Conservation (phyloP, 257 asterid species). For the Plectranthus barbatus region DNA sequence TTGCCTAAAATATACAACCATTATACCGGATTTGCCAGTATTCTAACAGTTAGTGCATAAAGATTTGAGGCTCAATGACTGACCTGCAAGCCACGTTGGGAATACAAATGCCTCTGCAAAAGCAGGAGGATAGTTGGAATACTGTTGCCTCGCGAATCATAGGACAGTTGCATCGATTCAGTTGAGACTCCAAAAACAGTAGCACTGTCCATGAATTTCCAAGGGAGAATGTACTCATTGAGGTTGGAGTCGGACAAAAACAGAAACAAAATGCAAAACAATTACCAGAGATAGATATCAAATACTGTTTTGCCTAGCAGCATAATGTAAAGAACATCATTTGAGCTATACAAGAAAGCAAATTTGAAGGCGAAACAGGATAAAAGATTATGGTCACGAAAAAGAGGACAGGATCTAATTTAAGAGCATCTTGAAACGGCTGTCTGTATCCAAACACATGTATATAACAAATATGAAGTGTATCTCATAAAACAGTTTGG, state of each 20-base stretch:
- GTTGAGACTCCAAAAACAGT: slow-evolving; percentile 99
- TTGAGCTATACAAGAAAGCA: neutral
- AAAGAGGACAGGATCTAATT: neutral
- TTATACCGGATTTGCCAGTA: neutral
- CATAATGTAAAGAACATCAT: neutral
- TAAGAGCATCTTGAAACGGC: neutral
- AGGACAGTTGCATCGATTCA: slow-evolving; percentile 95
- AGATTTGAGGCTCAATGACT: neutral
- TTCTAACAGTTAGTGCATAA: neutral
- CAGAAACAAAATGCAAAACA: neutral
- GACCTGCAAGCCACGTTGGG: slow-evolving; percentile 89
- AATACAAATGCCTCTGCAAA: slow-evolving; percentile 77
- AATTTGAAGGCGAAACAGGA: neutral
- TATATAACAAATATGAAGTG: too few relatives aligned
- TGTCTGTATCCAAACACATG: neutral
- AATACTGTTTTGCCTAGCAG: neutral
- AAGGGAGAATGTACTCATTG: slow-evolving; percentile 11
- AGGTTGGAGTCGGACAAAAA: neutral
- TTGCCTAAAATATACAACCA: neutral
- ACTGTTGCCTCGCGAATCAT: slow-evolving; percentile 80
- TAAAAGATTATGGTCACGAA: neutral
- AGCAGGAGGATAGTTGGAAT: slow-evolving; percentile 89
- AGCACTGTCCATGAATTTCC: slow-evolving; percentile 47
- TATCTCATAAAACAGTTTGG: too few relatives aligned
- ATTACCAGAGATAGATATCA: neutral